Base-by-base conservation (phyloP, 179 eudicot species). In the Spinacia oleracea region DNA sequence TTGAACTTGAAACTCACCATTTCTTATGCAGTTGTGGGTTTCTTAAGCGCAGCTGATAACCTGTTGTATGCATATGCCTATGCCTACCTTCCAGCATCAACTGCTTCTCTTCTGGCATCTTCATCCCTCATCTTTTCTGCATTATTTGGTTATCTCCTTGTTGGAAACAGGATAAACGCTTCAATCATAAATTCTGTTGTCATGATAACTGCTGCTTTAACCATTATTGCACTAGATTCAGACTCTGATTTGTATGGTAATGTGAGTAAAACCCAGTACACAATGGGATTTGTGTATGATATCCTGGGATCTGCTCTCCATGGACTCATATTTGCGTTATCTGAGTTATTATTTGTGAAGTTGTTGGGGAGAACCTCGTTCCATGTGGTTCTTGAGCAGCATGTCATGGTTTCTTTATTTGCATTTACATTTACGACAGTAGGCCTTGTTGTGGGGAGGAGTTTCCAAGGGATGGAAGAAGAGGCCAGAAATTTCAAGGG, bases 1-100 rank as follows among this genome's bases (percentile, higher is more conserved):
- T 55, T 88, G 23, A 88, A 56, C 76, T 73, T 89, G n/a, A 88
- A 87, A 48, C 97, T 95, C 72, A 43, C 79, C 8, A 62, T 89
- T 72, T 87, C 90, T 31, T 95, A 90, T 45, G 70, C 82, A 3
- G 84, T 86, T 0, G 75, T 95, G 63, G 98, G 97, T 6, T 93
- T 95, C 85, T 59, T 95, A 35, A 87, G 89, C 69, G 98, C 95
- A 20, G 95, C 92, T 34, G 97, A 95, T 45, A 93, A 95, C 79
- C 97, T 95, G 46, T 82, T 95, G 87, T 95, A 91, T 73, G 95
- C 97, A 27, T 95, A 93, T 56, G 98, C 97, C 34, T 93, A 93
- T 63, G 98, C 98, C 3, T 91, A 95, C 74, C 92, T 93, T 62
- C 98, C 97, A 6, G 97, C 98, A 76, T 95, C 98, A 32, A 95